Conservation (phyloP, 202 grass and related monocot species). For the Setaria viridis region DNA sequence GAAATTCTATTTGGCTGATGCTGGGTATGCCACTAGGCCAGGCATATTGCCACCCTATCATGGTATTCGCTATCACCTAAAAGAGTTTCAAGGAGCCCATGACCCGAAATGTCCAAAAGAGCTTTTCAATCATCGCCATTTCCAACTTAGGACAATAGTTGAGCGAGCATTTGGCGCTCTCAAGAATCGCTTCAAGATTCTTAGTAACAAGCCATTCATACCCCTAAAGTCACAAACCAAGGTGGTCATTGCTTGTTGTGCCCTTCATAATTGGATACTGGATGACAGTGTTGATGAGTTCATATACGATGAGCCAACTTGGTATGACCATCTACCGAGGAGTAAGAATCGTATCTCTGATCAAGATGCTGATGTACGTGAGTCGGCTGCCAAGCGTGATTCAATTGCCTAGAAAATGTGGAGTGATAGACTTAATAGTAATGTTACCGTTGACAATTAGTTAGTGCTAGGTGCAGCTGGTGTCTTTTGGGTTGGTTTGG, state of each 20-base stretch:
- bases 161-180: not conserved
- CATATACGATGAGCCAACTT: not conserved
- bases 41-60: too few species aligned
- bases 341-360: not conserved
- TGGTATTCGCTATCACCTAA: too few species aligned
- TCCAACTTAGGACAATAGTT: constrained; percentile 7
- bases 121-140: constrained; percentile 5
- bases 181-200: constrained; percentile 5
- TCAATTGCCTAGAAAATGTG: not conserved
- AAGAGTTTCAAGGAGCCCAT: too few species aligned
- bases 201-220: not conserved
- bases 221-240: not conserved
- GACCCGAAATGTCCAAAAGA: constrained; percentile 13
- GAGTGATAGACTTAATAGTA: not conserved
- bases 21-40: too few species aligned
- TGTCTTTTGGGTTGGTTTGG: not conserved
- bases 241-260: constrained; percentile 2
- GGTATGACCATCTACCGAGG: not conserved
- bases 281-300: not conserved
- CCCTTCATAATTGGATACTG: constrained; percentile 17
- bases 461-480: not conserved
- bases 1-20: too few species aligned
- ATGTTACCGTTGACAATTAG: not conserved
- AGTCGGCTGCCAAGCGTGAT: not conserved
- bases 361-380: not conserved